Conservation (phyloP, 1,284 basidiomycete species). For the Sanghuangporus baumii region DNA sequence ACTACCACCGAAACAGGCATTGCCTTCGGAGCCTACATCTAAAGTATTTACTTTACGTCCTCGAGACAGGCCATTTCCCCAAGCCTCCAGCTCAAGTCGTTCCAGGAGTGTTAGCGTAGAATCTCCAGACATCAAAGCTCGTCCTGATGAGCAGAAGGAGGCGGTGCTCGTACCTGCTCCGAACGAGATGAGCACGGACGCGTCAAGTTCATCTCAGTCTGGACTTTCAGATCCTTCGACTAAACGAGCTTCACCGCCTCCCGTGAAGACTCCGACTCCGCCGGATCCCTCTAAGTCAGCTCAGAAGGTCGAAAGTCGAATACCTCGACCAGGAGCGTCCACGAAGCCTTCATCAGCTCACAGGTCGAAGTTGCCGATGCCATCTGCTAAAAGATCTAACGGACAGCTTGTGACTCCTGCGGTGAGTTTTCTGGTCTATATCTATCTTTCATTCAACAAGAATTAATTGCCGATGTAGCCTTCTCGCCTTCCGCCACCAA, state of each 20-base stretch:
- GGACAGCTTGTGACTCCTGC: slow-evolving; percentile 8
- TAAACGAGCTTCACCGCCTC: not conserved
- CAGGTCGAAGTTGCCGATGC: not conserved
- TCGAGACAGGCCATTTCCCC: not conserved
- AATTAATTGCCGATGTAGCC: not conserved
- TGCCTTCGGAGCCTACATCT: not conserved
- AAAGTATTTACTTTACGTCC: not conserved
- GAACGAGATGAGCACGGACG: not conserved
- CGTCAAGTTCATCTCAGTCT: not conserved
- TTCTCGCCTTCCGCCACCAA: not conserved
- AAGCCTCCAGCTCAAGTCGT: not conserved
- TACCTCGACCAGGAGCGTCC: slow-evolving; percentile 52
- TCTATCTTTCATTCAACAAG: not conserved
- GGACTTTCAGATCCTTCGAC: not conserved
- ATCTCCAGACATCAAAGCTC: not conserved
- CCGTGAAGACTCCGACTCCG: not conserved
- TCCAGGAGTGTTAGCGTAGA: not conserved
- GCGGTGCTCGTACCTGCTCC: no score
- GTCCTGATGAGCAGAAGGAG: not conserved
- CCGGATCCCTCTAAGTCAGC: not conserved
- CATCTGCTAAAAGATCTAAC: not conserved
- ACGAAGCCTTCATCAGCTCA: slow-evolving; percentile 11
- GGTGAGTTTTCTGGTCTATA: not conserved
- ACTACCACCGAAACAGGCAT: not conserved
- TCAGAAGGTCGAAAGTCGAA: slow-evolving; percentile 41